phyloP scores from a whole-genome alignment of 2,329 filamentous ascomycete genomes.

The Aureobasidium pullulans region DNA sequence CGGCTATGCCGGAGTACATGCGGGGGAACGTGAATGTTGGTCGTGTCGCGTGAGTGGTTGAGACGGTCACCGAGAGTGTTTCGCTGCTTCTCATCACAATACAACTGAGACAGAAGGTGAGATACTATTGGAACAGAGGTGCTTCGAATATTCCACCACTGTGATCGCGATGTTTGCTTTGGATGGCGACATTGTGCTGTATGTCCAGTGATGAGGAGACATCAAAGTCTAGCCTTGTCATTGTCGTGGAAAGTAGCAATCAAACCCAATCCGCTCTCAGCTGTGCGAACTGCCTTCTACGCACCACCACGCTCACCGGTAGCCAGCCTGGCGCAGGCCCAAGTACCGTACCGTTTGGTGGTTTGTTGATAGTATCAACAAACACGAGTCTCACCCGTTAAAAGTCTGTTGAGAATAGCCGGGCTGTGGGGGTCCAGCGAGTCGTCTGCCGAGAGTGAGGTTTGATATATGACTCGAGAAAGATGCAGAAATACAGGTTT shows the following conservation, averaged over 20 bases:
- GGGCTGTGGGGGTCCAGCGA: background rate
- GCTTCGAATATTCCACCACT: no score
- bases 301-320: background rate
- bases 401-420: constrained; percentile 1
- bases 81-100: background rate
- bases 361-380: constrained; percentile 3
- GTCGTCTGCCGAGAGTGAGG: background rate
- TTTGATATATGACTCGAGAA: constrained; percentile 7
- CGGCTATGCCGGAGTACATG: background rate
- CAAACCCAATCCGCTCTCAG: background rate
- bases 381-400: constrained; percentile 1
- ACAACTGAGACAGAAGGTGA: no score
- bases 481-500: no score
- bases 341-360: background rate
- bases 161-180: no score
- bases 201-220: background rate
- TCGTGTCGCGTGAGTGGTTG: constrained; percentile 11
- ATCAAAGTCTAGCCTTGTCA: background rate
- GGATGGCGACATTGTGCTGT: background rate
- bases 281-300: background rate
- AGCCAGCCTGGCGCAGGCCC: background rate
- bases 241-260: background rate
- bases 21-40: background rate
- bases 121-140: no score
- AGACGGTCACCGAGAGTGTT: background rate